Percentiles rank a stretch among this genome's conserved stretches.
Conservation (phyloP, 1,284 basidiomycete genomes). For the Puccinia hordei region DNA sequence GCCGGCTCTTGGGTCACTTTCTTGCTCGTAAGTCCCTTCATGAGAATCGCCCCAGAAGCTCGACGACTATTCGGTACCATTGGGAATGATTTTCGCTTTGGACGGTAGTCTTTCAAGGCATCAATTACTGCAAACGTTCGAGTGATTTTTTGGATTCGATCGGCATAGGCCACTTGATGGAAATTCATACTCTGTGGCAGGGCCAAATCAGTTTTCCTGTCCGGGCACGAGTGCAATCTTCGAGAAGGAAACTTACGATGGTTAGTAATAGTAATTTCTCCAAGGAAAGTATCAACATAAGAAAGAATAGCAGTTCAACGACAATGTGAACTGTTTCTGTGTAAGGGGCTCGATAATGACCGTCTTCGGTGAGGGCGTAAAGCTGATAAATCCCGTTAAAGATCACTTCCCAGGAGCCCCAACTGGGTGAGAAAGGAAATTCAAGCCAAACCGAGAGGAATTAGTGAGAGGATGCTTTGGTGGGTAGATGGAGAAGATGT, state of each 20-base stretch:
- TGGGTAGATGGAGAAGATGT: slow-evolving; percentile 58
- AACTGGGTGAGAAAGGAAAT: slow-evolving; percentile 6
- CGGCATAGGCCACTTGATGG: slow-evolving; percentile 73
- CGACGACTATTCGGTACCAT: background rate
- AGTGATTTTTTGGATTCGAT: slow-evolving; percentile 68
- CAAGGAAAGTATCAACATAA: slow-evolving; percentile 35
- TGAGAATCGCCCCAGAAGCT: background rate
- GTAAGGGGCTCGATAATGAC: slow-evolving; percentile 29
- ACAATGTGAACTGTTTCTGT: slow-evolving; percentile 22
- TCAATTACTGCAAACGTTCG: slow-evolving; percentile 69
- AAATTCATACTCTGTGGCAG: slow-evolving; percentile 61
- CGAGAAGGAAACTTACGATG: slow-evolving; percentile 40
- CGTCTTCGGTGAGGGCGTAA: background rate
- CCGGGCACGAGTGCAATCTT: too few relatives aligned
- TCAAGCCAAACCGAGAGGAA: slow-evolving; percentile 49
- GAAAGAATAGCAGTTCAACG: slow-evolving; percentile 30
- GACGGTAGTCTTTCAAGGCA: slow-evolving; percentile 70
- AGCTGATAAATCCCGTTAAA: slow-evolving; percentile 30
- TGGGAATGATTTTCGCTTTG: slow-evolving; percentile 61
- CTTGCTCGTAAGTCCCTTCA: slow-evolving; percentile 1
- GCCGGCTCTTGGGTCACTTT: background rate
- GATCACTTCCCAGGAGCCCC: slow-evolving; percentile 48
- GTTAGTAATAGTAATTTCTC: slow-evolving; percentile 44
- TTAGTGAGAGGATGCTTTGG: slow-evolving; percentile 4
- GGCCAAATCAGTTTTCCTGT: slow-evolving; percentile 64